Evolutionary conservation across 177 flowering plant species (phyloP).

Genomic region (Vitis hybrid): DNA sequence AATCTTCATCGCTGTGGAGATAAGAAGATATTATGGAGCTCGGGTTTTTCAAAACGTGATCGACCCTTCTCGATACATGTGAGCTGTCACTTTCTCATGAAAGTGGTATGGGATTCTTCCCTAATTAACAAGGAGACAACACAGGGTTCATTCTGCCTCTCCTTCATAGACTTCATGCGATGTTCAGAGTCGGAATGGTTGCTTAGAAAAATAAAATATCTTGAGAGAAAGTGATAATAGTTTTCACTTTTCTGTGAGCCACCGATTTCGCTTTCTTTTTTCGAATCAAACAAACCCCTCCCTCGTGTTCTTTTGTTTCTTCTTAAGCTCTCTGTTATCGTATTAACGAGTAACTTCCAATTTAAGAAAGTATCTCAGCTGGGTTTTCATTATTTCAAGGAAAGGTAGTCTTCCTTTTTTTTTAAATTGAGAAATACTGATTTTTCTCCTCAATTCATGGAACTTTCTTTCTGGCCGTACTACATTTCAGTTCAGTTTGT

Average conservation of each 20-base stretch:
- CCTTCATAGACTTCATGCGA: neutral
- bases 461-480: no score
- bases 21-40: no score
- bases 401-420: neutral
- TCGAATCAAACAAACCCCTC: slow-evolving; percentile 7
- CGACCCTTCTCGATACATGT: no score
- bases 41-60: no score
- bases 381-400: neutral
- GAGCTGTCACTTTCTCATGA: no score
- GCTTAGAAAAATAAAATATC: neutral
- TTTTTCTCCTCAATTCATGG: neutral
- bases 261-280: slow-evolving; percentile 4
- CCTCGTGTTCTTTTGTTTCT: slow-evolving; percentile 8
- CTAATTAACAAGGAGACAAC: neutral
- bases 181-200: no score
- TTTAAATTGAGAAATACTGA: neutral
- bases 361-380: slow-evolving; percentile 4
- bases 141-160: neutral
- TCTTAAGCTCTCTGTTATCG: neutral
- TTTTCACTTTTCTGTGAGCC: neutral
- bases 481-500: no score
- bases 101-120: neutral
- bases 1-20: no score
- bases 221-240: neutral
- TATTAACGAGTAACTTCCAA: neutral